Evolutionary conservation across 495 filamentous ascomycete genomes (phyloP), one percentile per base, ranked within the genome.

Genomic region (Annulohypoxylon nitens): DNA sequence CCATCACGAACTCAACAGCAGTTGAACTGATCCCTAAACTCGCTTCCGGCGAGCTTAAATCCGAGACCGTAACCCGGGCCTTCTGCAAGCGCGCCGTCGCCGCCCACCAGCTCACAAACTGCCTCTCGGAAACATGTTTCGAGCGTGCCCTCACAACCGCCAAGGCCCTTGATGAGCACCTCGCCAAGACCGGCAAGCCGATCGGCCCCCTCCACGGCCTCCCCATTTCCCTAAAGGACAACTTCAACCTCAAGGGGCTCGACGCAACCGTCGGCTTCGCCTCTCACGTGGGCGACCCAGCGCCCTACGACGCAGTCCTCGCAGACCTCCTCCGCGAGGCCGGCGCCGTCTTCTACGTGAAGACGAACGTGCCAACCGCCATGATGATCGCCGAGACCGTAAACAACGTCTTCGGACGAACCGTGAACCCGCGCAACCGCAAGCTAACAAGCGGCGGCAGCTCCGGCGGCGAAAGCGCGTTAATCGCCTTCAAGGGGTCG

Each of bases 261-360:
- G 87, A 90, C 76, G 80, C 88, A 1, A 87, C 85, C 10, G 83
- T 89, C n/a, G 79, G 79, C 39, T 76, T 79, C 69, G 70, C 75
- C 0, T 75, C 76, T 10, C 75, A 77, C 55, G 64, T 80, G 11
- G 78, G 71, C n/a, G 69, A 78, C 39, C 75, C 76, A 3, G 78
- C 75, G 1, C 5, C 36, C 12, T 30, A 75, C 34, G 78, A 80
- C 34, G 43, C 79, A 12, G 75, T 76, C 57, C 70, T 81, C 0
- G 78, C 71, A 2, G 61, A 83, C 59, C 73, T 97, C 0, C 80
- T 97, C 34, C 91, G 92, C 74, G 89, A 91, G 76, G 93, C 93
- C 25, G 91, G 91, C 16, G 94, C 94, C 12, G 86, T 97, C 5
- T 93, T 93, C n/a, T 97, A 95, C 80, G 92, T 93, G 14, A 97